Evolutionary conservation across 805 yeast species (phyloP).

Genomic region (Yamadazyma paraphyllophila): DNA sequence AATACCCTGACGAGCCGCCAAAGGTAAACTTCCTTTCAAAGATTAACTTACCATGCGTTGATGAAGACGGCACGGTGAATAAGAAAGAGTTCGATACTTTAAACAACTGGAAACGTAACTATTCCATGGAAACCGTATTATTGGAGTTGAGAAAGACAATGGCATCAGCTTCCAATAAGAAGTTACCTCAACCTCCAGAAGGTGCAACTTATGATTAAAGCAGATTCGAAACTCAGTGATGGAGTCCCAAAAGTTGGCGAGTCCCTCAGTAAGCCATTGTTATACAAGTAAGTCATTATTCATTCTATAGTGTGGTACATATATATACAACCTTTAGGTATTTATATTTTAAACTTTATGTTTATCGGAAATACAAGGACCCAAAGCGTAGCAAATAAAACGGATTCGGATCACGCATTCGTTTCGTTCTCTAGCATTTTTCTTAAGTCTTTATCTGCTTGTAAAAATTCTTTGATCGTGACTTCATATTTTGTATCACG

Average conservation of each 20-base stretch:
- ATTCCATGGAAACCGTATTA: conserved; percentile 89
- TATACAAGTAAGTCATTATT: neutral
- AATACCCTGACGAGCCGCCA: conserved; percentile 91
- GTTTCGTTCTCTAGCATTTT: conserved; percentile 28
- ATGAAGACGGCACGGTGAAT: conserved; percentile 52
- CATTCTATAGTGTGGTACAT: neutral
- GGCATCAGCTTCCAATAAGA: conserved; percentile 81
- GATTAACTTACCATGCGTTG: conserved; percentile 92
- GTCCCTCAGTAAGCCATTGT: no score
- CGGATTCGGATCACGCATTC: neutral
- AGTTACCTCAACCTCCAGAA: conserved; percentile 87
- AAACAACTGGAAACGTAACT: conserved; percentile 83
- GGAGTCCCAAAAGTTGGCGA: no score
- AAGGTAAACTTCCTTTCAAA: conserved; percentile 73
- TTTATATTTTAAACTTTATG: neutral
- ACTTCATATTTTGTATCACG: conserved; percentile 21
- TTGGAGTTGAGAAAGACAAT: conserved; percentile 81
- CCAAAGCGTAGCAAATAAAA: neutral
- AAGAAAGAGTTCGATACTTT: conserved; percentile 58
- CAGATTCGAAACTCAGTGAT: no score
- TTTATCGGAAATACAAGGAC: neutral
- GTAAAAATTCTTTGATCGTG: conserved; percentile 33
- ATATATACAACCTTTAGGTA: neutral
- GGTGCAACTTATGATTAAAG: conserved; percentile 57
- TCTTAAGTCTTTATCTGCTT: conserved; percentile 38